Evolutionary conservation across 306 rosid genomes (phyloP).

Genomic region (Ormosia semicastrata): DNA sequence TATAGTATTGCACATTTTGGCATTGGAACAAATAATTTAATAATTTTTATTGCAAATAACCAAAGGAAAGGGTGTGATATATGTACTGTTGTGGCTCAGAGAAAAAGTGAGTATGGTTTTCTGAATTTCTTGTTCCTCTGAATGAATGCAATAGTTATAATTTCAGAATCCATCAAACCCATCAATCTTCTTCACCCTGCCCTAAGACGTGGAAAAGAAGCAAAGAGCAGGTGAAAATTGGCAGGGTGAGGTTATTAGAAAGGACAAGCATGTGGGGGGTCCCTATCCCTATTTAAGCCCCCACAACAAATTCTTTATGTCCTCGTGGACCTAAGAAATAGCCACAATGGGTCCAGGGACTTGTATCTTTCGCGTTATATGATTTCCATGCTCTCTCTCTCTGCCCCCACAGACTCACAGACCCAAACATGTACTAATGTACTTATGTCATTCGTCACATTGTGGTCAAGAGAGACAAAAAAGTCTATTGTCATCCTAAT

Average conservation of each 20-base stretch:
- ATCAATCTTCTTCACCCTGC: constrained; percentile 63
- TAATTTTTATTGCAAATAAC: constrained; percentile 5
- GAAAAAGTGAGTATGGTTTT: constrained; percentile 45
- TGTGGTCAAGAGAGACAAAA: constrained; percentile 39
- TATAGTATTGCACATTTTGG: background rate
- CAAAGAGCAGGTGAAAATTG: constrained; percentile 50
- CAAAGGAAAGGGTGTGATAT: constrained; percentile 17
- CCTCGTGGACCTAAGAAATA: constrained; percentile 34
- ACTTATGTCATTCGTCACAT: constrained; percentile 31
- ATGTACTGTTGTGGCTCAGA: constrained; percentile 38
- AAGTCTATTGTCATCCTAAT: constrained; percentile 33
- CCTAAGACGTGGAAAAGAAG: constrained; percentile 75
- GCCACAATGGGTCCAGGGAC: constrained; percentile 35
- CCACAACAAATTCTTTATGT: constrained; percentile 50
- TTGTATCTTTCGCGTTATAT: constrained; percentile 39
- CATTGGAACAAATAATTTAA: constrained; percentile 20
- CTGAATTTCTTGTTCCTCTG: constrained; percentile 36
- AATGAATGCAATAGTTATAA: constrained; percentile 37
- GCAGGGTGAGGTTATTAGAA: constrained; percentile 43
- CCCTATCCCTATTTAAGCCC: constrained; percentile 41
- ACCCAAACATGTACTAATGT: constrained; percentile 35
- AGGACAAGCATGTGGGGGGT: constrained; percentile 64
- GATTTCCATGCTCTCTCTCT: constrained; percentile 20
- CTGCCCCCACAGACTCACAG: constrained; percentile 2
- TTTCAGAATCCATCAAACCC: constrained; percentile 68